Evolutionary conservation across 768 basidiomycete species (phyloP).

Genomic region (Dacryopinax spathularia): DNA sequence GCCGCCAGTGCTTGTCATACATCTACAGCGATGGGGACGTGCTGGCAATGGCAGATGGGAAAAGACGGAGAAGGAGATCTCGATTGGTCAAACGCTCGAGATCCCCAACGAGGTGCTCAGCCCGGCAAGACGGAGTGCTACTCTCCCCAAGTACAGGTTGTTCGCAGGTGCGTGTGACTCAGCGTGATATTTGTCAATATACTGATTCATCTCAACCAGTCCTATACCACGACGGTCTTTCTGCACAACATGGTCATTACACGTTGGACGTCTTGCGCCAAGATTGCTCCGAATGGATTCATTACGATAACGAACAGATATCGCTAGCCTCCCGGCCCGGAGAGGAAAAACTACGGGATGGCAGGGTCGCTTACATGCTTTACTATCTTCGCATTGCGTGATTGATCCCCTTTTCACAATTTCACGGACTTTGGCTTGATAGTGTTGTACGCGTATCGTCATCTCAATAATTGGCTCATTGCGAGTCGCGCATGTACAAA

Average conservation of each 20-base stretch:
- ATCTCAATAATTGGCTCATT: not conserved
- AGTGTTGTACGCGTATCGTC: not conserved
- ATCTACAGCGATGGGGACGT: slow-evolving; percentile 71
- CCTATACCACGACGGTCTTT: slow-evolving; percentile 83
- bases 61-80: slow-evolving; percentile 72
- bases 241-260: slow-evolving; percentile 89
- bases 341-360: not conserved
- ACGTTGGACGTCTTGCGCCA: slow-evolving; percentile 76
- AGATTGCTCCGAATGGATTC: slow-evolving; percentile 1
- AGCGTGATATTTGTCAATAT: not conserved
- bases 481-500: not conserved
- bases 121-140: slow-evolving; percentile 30
- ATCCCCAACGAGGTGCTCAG: slow-evolving; percentile 57
- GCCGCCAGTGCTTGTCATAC: slow-evolving; percentile 72
- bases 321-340: not conserved
- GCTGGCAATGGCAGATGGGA: slow-evolving; percentile 51
- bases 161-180: slow-evolving; percentile 51
- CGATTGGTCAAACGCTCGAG: slow-evolving; percentile 63
- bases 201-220: slow-evolving; percentile 30
- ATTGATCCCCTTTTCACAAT: not conserved
- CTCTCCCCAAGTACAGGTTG: slow-evolving; percentile 53
- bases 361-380: not conserved
- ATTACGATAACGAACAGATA: not conserved
- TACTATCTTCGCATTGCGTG: not conserved
- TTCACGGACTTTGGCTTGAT: not conserved